Evolutionary conservation across 2,329 filamentous ascomycete species (phyloP).

Genomic region (Helicocarpus griseus): DNA sequence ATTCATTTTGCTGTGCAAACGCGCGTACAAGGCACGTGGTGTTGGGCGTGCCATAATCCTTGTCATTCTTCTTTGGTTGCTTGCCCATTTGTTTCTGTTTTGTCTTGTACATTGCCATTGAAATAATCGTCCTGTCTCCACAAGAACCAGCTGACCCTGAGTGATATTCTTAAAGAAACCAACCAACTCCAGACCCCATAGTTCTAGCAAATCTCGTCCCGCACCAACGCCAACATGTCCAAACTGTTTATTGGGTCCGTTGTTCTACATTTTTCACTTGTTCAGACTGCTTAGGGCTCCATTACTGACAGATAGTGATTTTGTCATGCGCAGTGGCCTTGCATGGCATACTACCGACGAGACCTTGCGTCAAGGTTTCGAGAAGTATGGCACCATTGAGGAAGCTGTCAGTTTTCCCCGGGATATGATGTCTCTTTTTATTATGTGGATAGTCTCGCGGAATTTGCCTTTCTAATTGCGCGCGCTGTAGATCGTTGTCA

Average conservation of each 20-base stretch:
- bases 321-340: slow-evolving; percentile 58
- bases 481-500: slow-evolving; percentile 71
- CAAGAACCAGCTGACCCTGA: neutral
- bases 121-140: neutral
- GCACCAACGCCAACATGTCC: slow-evolving; percentile 50
- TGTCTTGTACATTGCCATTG: neutral
- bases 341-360: slow-evolving; percentile 95
- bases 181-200: neutral
- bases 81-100: neutral
- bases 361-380: slow-evolving; percentile 81
- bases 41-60: neutral
- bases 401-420: slow-evolving; percentile 68
- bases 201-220: neutral
- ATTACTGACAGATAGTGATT: slow-evolving; percentile 12
- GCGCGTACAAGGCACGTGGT: neutral
- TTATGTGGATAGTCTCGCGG: too few species aligned
- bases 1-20: neutral
- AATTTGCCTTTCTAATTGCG: slow-evolving; percentile 5
- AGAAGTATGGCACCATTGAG: slow-evolving; percentile 81
- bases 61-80: neutral
- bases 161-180: neutral
- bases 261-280: slow-evolving; percentile 8
- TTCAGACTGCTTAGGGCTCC: slow-evolving; percentile 6
- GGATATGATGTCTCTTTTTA: slow-evolving; percentile 14
- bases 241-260: slow-evolving; percentile 92